Conservation (phyloP, 2,329 filamentous ascomycete genomes). For the Penicillium hesseltinei region DNA sequence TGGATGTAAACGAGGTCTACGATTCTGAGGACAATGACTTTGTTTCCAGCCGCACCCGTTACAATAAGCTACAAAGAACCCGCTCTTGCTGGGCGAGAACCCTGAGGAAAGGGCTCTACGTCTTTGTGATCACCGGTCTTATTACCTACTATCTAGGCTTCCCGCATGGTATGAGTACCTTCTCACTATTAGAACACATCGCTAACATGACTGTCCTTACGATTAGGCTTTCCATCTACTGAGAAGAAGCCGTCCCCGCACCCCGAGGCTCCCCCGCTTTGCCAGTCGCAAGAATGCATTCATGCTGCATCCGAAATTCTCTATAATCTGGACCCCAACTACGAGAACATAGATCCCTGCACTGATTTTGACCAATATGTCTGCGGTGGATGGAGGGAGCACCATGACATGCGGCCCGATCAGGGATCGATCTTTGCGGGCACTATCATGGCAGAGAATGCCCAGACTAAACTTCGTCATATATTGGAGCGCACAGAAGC, state of each 20-base stretch:
- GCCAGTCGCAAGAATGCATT: constrained; percentile 60
- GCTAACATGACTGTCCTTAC: not conserved
- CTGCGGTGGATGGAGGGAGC: constrained; percentile 65
- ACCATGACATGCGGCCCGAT: constrained; percentile 64
- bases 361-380: constrained; percentile 66
- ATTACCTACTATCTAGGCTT: constrained; percentile 8
- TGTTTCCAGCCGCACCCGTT: constrained; percentile 1
- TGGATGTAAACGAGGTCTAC: constrained; percentile 1
- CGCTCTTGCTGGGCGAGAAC: constrained; percentile 5
- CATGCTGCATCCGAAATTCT: constrained; percentile 63
- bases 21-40: constrained; percentile 1
- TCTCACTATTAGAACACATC: too few species aligned
- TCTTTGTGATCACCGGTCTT: constrained; percentile 7
- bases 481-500: constrained; percentile 56
- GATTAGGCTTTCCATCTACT: constrained; percentile 2
- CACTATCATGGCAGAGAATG: constrained; percentile 61
- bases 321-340: constrained; percentile 61
- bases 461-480: constrained; percentile 59
- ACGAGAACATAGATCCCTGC: constrained; percentile 65
- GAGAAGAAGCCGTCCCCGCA: constrained; percentile 13
- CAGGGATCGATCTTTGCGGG: constrained; percentile 60
- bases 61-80: constrained; percentile 6
- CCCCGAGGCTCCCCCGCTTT: constrained; percentile 37
- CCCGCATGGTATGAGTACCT: constrained; percentile 2
- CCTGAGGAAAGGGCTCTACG: constrained; percentile 9